Evolutionary conservation across 1,284 basidiomycete genomes (phyloP), one percentile per base, ranked within the genome.

Genomic region (Fomitopsis schrenkii): DNA sequence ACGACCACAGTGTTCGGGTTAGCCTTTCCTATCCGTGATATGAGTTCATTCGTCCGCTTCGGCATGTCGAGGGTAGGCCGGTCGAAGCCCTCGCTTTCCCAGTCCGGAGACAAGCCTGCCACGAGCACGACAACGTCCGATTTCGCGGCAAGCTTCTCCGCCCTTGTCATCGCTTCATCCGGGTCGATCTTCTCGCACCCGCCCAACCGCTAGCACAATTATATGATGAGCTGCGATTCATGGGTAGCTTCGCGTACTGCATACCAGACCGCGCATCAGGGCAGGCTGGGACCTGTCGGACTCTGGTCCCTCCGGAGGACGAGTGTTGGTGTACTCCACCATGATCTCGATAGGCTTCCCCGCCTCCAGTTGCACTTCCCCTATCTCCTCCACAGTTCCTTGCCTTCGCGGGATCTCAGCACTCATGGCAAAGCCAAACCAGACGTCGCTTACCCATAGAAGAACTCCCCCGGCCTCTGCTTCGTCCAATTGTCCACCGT

Each of bases 61-160:
- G 87, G 87, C 68, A 89, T 76, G 50, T 79, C 71, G 45, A 90
- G 74, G 0, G 80, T 80, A 6, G 82, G 81, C 33, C 88, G 75
- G 66, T 90, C 87, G 62, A 86, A 87, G 6, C 87, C 86, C 72
- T 90, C 87, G 59, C 82, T 83, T 72, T 89, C 87, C 87, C 86
- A 88, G 71, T 87, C 85, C 0, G 82, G 82, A 56, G 85, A 86
- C 19, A 90, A 76, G 9, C 88, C 90, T 5, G 79, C 85, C 40
- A 90, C 79, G 55, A 88, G 76, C 55, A 91, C 72, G 35, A 84
- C 86, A 7, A 77, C 79, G 71, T 91, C 89, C 36, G 78, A 80
- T 10, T 76, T 70, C 30, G 79, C 75, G 0, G 89, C 90, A 40
- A 88, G 72, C n/a, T 76, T 72, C 10, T 84, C 84, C 0, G 90